Evolutionary conservation across 345 rosid genomes (phyloP).

Genomic region (Corymbia maculata): DNA sequence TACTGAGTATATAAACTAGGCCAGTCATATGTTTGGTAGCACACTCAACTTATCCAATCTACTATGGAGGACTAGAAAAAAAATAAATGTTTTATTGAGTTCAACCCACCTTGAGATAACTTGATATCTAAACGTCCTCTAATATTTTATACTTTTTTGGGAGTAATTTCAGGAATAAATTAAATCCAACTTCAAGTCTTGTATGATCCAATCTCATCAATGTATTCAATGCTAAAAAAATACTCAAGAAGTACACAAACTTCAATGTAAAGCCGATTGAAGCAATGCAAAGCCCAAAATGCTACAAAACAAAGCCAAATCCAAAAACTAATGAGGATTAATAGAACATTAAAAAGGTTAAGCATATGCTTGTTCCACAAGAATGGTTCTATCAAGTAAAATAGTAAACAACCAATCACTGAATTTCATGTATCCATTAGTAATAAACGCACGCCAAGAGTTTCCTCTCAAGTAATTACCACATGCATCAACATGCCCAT

Average conservation of each 20-base stretch:
- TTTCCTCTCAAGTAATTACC: accelerated
- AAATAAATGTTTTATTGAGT: neutral
- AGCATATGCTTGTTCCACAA: neutral
- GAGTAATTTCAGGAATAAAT: neutral
- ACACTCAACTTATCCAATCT: neutral
- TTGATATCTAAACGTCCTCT: neutral
- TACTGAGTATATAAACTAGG: no score
- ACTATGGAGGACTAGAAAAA: neutral
- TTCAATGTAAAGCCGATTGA: neutral
- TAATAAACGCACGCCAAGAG: neutral
- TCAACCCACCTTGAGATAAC: neutral
- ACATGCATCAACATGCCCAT: no score
- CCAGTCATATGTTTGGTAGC: neutral
- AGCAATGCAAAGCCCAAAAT: neutral
- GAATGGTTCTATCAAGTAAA: neutral
- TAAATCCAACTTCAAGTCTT: neutral
- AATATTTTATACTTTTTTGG: neutral
- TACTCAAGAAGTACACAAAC: neutral
- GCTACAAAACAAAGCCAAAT: neutral
- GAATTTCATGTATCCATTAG: accelerated
- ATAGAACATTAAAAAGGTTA: accelerated
- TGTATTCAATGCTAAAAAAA: neutral
- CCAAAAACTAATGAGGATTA: neutral
- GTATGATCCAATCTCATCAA: neutral
- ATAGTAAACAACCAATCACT: accelerated